A percentile compares a stretch with the other conserved stretches of the same genome.
phyloP scores from a whole-genome alignment of 1,139 yeast genomes.

The Debaryomycetaceae sp. region DNA sequence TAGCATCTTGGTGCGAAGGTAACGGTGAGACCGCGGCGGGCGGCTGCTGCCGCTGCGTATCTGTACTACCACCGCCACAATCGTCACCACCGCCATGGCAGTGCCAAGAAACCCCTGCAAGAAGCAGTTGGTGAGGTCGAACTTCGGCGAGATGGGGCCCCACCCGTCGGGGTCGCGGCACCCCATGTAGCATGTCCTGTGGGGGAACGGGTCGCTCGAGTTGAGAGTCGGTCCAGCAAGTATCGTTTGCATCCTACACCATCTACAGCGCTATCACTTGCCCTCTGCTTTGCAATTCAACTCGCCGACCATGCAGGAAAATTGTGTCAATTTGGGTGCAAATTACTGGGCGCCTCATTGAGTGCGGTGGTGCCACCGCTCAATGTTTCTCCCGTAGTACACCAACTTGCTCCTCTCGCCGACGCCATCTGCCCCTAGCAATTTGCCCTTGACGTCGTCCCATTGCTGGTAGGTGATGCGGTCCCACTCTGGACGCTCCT shows the following conservation, averaged over 20 bases:
- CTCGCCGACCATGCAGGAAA: too few relatives aligned
- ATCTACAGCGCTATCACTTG: too few relatives aligned
- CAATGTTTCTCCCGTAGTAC: constrained; percentile 31
- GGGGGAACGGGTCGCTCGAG: constrained; percentile 3
- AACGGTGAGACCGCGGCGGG: too few relatives aligned
- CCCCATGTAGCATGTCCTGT: constrained; percentile 6
- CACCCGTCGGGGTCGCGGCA: constrained; percentile 8
- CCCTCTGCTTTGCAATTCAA: too few relatives aligned
- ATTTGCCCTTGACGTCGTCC: constrained; percentile 35
- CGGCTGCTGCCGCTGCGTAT: too few relatives aligned
- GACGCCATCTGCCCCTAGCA: constrained; percentile 30
- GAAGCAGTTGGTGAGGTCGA: constrained; percentile 8
- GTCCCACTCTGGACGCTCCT: constrained; percentile 28
- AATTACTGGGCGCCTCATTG: too few relatives aligned
- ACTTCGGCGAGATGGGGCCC: constrained; percentile 7
- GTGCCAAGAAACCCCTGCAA: constrained; percentile 7
- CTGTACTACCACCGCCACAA: constrained; percentile 11
- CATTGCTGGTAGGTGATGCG: constrained; percentile 28
- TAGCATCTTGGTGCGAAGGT: too few relatives aligned
- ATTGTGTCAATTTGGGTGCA: too few relatives aligned
- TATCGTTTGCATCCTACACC: too few relatives aligned
- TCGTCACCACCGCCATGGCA: constrained; percentile 16
- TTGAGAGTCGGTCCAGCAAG: too few relatives aligned
- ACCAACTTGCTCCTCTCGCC: constrained; percentile 28
- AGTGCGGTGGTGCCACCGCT: constrained; percentile 40